Conservation (phyloP, 2,329 filamentous ascomycete genomes). For the Diplodia scrobiculata region DNA sequence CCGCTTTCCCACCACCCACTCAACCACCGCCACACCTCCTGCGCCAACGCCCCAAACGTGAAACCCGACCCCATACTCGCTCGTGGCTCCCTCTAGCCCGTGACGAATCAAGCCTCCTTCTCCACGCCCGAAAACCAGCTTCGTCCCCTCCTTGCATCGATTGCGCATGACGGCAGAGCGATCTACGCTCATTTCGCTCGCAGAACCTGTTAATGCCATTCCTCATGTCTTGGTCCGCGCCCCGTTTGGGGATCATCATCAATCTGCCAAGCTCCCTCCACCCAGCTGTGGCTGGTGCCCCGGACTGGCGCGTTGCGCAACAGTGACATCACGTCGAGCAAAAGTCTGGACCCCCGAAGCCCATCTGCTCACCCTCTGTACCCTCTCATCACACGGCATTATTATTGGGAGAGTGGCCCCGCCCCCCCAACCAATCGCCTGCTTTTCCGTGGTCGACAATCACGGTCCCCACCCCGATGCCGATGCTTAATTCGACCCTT, state of each 20-base stretch:
- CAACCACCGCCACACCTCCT: not conserved
- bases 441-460: not conserved
- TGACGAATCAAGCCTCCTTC: not conserved
- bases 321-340: not conserved
- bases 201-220: not conserved
- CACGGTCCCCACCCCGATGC: not conserved
- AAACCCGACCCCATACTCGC: not conserved
- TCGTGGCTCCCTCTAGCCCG: too few relatives aligned
- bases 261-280: not conserved
- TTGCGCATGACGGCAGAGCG: not conserved
- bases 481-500: constrained; percentile 12
- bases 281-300: not conserved
- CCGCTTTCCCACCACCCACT: not conserved
- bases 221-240: not conserved
- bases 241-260: not conserved
- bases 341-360: not conserved
- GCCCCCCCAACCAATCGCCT: not conserved
- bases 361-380: not conserved
- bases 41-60: not conserved
- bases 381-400: not conserved
- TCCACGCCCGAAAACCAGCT: not conserved
- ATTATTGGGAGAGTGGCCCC: too few relatives aligned
- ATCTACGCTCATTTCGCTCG: not conserved
- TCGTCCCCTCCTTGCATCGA: not conserved
- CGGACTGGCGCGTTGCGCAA: not conserved